A percentile compares a stretch with the other conserved stretches of the same genome.
These are phyloP conservation scores for Trichosporon asahii DNA, from an alignment of 1,284 basidiomycete genomes.

Conservation along the genomic window DNA sequence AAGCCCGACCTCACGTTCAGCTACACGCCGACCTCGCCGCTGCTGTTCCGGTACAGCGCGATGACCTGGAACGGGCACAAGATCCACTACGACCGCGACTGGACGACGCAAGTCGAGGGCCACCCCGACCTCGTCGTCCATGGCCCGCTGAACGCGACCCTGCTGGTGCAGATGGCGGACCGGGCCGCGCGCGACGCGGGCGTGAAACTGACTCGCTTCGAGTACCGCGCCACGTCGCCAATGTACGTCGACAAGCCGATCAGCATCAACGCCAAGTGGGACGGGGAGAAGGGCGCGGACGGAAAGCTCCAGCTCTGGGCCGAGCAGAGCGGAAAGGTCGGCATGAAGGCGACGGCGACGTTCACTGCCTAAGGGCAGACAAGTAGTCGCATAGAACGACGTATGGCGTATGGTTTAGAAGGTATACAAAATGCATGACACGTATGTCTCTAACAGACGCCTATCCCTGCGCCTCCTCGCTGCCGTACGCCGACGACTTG, in stretches of 20 bases:
- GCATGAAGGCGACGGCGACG: slow-evolving; percentile 60
- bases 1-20: slow-evolving; percentile 57
- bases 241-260: slow-evolving; percentile 63
- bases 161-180: slow-evolving; percentile 65
- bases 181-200: slow-evolving; percentile 18
- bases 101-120: slow-evolving; percentile 65
- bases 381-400: too few species aligned
- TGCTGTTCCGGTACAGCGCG: slow-evolving; percentile 78
- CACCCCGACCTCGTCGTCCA: slow-evolving; percentile 77
- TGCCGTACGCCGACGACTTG: slow-evolving; percentile 64
- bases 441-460: background rate
- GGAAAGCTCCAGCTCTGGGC: slow-evolving; percentile 57
- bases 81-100: slow-evolving; percentile 54
- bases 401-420: too few species aligned
- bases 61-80: slow-evolving; percentile 60
- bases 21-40: slow-evolving; percentile 65
- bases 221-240: slow-evolving; percentile 72
- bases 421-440: slow-evolving; percentile 1
- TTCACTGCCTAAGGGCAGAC: slow-evolving; percentile 13
- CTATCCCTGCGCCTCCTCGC: slow-evolving; percentile 57
- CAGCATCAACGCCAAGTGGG: slow-evolving; percentile 59
- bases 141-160: slow-evolving; percentile 71
- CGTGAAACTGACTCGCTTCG: slow-evolving; percentile 57
- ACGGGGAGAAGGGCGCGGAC: slow-evolving; percentile 36
- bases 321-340: slow-evolving; percentile 61